phyloP scores from a whole-genome alignment of 2,329 filamentous ascomycete species.

The Xylariaceae sp. region DNA sequence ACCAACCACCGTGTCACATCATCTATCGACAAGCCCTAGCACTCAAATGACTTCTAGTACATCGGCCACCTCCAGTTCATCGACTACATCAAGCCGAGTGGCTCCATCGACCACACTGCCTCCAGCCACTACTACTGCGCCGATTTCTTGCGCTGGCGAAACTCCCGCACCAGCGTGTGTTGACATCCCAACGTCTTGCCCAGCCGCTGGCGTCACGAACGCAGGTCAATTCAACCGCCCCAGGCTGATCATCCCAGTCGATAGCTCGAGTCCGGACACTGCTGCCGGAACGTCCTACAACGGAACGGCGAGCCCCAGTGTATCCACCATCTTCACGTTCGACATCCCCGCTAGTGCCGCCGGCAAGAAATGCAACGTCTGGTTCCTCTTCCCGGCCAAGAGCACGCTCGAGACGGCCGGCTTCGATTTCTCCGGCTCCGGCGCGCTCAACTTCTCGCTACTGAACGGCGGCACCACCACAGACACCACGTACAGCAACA shows the following conservation, averaged over 20 bases:
- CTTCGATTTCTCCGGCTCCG: constrained; percentile 41
- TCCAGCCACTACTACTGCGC: no score
- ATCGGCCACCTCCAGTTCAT: no score
- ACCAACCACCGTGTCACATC: no score
- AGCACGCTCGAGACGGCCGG: constrained; percentile 55
- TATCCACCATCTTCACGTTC: constrained; percentile 64
- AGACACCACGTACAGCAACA: constrained; percentile 50
- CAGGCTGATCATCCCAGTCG: constrained; percentile 57
- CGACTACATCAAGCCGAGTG: no score
- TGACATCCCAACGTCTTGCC: no score
- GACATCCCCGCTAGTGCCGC: constrained; percentile 51
- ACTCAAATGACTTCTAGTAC: no score
- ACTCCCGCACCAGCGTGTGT: no score
- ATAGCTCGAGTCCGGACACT: constrained; percentile 45
- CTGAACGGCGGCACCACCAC: constrained; percentile 40
- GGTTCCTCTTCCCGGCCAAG: constrained; percentile 60
- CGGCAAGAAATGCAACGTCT: constrained; percentile 55
- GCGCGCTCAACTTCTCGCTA: constrained; percentile 50
- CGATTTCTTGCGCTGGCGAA: no score
- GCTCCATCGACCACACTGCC: no score
- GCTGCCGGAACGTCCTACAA: constrained; percentile 50
- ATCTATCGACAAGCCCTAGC: no score
- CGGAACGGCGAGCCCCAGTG: constrained; percentile 45
- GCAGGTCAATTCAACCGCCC: constrained; percentile 49
- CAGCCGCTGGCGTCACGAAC: no score